Evolutionary conservation across 495 filamentous ascomycete genomes (phyloP), one percentile per base, ranked within the genome.

Genomic region (Aspergillus sclerotiicarbonarius): DNA sequence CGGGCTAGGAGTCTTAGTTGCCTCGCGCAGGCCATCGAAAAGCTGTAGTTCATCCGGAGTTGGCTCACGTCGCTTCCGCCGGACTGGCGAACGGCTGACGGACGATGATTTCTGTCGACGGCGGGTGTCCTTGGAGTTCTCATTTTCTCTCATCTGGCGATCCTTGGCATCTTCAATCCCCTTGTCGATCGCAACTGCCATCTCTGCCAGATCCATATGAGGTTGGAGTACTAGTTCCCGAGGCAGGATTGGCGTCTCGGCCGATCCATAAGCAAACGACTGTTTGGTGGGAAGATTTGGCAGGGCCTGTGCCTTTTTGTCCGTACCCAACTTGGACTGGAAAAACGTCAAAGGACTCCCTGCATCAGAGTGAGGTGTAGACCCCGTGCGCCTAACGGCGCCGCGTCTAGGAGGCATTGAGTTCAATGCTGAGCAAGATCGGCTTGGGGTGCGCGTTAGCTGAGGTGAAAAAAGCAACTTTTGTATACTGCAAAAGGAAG

Each of bases 11-110:
- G 63, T 64, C n/a, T 35, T 48, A n/a, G 69, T 67, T 8, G 61
- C 69, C 37, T 70, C 65, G 0, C 66, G 62, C n/a, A 79, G 57
- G 0, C 60, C 57, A 10, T 68, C 66, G 41, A 71, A 61, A 30
- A 78, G 63, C 57, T 79, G 76, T 0, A 66, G 54, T 49, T 76
- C 63, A 54, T 79, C 76, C 4, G 76, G 76, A 21, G 76, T 79
- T 16, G 76, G 74, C 44, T 71, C 71, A 8, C 76, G 71, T 31
- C 62, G 72, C 15, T 44, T 44, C 20, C 60, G 53, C 19, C 64
- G 67, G 35, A 60, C 58, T 15, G 68, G 62, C 8, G 63, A 65
- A 15, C 35, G 21, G 29, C 49, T 56, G 6, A 47, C 43, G 1
- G 62, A 57, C 30, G 55, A 33, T 12, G 57, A 56, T 31, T 37